These are phyloP conservation scores for Neurospora sp. DNA, from an alignment of 495 filamentous ascomycete genomes.

Conservation along the genomic window DNA sequence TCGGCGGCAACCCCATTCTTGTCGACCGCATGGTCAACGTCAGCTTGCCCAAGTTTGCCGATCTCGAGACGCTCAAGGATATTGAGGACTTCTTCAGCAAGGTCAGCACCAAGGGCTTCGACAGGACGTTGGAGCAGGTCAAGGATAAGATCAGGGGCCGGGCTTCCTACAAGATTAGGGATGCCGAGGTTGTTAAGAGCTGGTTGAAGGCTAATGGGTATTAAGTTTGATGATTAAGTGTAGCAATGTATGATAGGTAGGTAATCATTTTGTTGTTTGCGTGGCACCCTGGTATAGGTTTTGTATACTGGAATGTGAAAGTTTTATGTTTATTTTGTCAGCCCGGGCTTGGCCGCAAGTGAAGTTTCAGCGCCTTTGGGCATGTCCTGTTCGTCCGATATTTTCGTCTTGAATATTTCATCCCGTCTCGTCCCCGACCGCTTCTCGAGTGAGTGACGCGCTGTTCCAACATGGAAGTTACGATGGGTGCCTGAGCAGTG, in stretches of 20 bases:
- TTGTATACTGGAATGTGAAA: not conserved
- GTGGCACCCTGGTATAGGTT: not conserved
- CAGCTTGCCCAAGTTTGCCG: conserved; percentile 66
- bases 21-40: conserved; percentile 77
- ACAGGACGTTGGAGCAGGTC: conserved; percentile 67
- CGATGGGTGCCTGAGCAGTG: not conserved
- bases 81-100: conserved; percentile 74
- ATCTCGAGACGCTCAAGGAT: conserved; percentile 56
- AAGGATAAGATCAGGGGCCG: conserved; percentile 70
- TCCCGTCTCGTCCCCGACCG: not conserved
- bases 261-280: not conserved
- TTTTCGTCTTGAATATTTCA: not conserved
- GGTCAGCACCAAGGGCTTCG: conserved; percentile 72
- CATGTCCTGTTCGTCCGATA: not conserved
- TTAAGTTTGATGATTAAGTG: not conserved
- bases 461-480: not conserved
- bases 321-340: not conserved
- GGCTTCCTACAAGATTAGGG: conserved; percentile 66
- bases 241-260: not conserved
- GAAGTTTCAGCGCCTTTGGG: not conserved
- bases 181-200: conserved; percentile 54
- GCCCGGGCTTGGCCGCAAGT: not conserved
- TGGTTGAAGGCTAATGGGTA: conserved; percentile 24
- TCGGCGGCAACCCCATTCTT: conserved; percentile 70
- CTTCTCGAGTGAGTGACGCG: not conserved